A percentile compares a stretch with the other conserved stretches of the same genome.
Conservation (phyloP, 2,329 filamentous ascomycete genomes). For the Tolypocladium cylindrosporum region DNA sequence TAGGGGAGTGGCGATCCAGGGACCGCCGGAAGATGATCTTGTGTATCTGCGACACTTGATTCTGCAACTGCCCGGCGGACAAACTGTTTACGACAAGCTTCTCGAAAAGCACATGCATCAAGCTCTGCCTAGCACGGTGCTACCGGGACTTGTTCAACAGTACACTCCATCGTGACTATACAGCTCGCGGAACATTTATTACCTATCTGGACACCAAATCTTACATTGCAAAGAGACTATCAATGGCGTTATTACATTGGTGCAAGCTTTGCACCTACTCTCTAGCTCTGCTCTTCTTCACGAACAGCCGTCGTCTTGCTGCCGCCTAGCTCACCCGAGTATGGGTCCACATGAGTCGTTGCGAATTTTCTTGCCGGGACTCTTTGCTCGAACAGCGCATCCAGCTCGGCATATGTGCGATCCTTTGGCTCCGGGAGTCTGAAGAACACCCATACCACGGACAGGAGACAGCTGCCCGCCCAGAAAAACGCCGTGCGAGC, state of each 20-base stretch:
- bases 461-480: constrained; percentile 36
- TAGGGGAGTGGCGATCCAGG: constrained; percentile 13
- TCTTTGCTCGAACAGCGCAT: constrained; percentile 19
- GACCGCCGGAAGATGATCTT: constrained; percentile 25
- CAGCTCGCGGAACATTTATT: neutral
- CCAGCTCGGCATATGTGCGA: constrained; percentile 31
- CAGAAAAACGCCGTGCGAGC: constrained; percentile 37
- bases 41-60: constrained; percentile 27
- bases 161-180: neutral
- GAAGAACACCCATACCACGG: constrained; percentile 37
- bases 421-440: constrained; percentile 44
- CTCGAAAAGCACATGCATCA: constrained; percentile 29
- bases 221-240: neutral
- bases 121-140: constrained; percentile 14
- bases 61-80: constrained; percentile 25
- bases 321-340: constrained; percentile 6
- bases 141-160: neutral
- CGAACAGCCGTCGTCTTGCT: neutral
- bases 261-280: neutral
- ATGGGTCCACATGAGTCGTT: constrained; percentile 26
- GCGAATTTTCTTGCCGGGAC: constrained; percentile 22
- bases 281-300: neutral
- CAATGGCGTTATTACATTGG: neutral
- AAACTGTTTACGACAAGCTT: constrained; percentile 25
- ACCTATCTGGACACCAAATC: neutral